Conservation (phyloP, 2,329 filamentous ascomycete genomes). For the Coleophoma cylindrospora region DNA sequence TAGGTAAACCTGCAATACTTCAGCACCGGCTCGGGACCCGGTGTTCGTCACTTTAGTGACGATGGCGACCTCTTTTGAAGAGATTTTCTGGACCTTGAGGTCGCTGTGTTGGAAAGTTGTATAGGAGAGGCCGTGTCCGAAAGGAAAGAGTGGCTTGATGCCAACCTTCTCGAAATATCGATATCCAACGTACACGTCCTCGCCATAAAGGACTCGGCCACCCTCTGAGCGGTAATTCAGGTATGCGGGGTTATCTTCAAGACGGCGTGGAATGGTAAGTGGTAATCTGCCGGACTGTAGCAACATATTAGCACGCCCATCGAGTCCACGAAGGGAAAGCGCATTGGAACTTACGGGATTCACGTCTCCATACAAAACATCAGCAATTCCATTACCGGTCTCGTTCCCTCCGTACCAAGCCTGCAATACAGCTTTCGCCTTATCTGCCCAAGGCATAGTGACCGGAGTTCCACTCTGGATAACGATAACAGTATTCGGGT, state of each 20-base stretch:
- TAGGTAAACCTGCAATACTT: slow-evolving; percentile 28
- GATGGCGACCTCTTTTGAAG: background rate
- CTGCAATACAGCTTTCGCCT: slow-evolving; percentile 28
- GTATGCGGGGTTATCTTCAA: slow-evolving; percentile 56
- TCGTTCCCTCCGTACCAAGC: slow-evolving; percentile 58
- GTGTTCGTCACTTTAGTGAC: slow-evolving; percentile 19
- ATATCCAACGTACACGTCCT: slow-evolving; percentile 60
- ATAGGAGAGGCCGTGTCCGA: slow-evolving; percentile 76
- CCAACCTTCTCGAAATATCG: slow-evolving; percentile 58
- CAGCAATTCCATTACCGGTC: slow-evolving; percentile 56
- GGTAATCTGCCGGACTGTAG: slow-evolving; percentile 45
- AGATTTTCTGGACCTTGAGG: slow-evolving; percentile 31
- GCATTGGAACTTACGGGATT: slow-evolving; percentile 25
- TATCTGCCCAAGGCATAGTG: slow-evolving; percentile 51
- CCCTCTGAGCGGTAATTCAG: slow-evolving; percentile 50
- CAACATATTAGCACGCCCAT: background rate
- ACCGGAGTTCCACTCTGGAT: slow-evolving; percentile 72
- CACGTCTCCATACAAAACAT: slow-evolving; percentile 53
- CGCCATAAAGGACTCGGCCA: slow-evolving; percentile 54
- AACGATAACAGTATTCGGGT: slow-evolving; percentile 63
- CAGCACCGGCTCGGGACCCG: slow-evolving; percentile 19
- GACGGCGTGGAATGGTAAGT: slow-evolving; percentile 50
- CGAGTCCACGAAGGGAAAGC: too few relatives aligned
- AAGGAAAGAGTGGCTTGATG: slow-evolving; percentile 62
- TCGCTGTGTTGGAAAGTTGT: slow-evolving; percentile 57